A percentile compares a stretch with the other conserved stretches of the same genome.
Conservation (phyloP, 1,139 yeast genomes). For the Hyphopichia wangnamkhiaoensis region DNA sequence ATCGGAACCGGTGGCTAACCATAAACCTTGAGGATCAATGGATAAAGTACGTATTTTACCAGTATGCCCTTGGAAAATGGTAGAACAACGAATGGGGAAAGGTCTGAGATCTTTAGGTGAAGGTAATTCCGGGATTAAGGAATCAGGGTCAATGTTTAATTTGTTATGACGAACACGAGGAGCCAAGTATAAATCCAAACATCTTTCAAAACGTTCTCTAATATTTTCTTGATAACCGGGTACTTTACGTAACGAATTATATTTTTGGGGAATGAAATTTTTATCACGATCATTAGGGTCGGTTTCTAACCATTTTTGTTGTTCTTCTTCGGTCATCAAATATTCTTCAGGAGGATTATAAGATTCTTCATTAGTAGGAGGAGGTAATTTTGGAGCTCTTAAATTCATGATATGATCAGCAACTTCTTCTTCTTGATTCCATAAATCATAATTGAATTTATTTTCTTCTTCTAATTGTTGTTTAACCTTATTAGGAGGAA, state of each 20-base stretch:
- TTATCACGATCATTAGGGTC: conserved; percentile 80
- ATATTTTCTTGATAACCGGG: conserved; percentile 88
- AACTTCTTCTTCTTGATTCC: conserved; percentile 72
- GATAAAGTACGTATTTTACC: conserved; percentile 82
- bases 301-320: conserved; percentile 65
- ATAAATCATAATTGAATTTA: conserved; percentile 66
- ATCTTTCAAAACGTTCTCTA: conserved; percentile 91
- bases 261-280: conserved; percentile 83
- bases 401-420: conserved; percentile 81
- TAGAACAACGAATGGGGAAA: conserved; percentile 93
- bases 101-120: conserved; percentile 97
- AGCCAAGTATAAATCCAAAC: conserved; percentile 89
- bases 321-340: conserved; percentile 76
- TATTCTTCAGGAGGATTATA: conserved; percentile 98
- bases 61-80: conserved; percentile 78
- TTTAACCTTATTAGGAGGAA: conserved; percentile 65
- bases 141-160: conserved; percentile 92
- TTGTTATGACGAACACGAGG: conserved; percentile 94
- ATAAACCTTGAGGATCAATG: conserved; percentile 86
- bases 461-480: conserved; percentile 56
- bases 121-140: conserved; percentile 92
- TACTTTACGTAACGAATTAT: conserved; percentile 78
- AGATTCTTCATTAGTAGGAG: conserved; percentile 95
- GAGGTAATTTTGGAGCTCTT: conserved; percentile 93
- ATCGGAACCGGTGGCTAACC: conserved; percentile 97